phyloP scores from a whole-genome alignment of 2,329 filamentous ascomycete genomes.

The Aspergillus latus region DNA sequence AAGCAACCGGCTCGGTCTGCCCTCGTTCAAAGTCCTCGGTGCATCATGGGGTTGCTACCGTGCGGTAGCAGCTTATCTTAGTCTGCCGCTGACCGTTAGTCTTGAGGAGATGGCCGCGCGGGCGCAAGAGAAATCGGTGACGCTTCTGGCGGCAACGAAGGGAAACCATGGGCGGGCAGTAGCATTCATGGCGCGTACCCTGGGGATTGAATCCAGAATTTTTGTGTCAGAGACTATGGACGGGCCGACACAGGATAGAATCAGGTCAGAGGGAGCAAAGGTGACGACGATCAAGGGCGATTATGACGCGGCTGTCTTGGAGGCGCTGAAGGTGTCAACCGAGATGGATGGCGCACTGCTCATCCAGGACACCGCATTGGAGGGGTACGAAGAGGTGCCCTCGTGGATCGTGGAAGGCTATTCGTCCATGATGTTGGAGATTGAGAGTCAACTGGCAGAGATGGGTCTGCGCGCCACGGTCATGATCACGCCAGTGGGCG shows the following conservation, averaged over 20 bases:
- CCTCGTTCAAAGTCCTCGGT: conserved; percentile 77
- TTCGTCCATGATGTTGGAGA: conserved; percentile 67
- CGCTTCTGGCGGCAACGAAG: conserved; percentile 66
- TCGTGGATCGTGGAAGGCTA: conserved; percentile 78
- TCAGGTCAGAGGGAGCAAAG: conserved; percentile 62
- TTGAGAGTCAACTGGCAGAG: conserved; percentile 60
- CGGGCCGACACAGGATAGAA: conserved; percentile 52
- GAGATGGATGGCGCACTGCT: conserved; percentile 50
- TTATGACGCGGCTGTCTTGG: conserved; percentile 64
- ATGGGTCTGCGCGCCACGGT: conserved; percentile 45
- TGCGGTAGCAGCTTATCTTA: conserved; percentile 51
- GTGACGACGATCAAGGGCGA: conserved; percentile 57
- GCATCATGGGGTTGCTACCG: conserved; percentile 71
- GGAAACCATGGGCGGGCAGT: conserved; percentile 77
- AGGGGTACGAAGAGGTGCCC: conserved; percentile 66
- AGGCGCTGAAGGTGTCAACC: conserved; percentile 46
- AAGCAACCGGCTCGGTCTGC: conserved; percentile 64
- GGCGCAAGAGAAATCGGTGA: conserved; percentile 35
- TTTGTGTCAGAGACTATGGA: conserved; percentile 64
- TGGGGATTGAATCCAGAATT: conserved; percentile 58
- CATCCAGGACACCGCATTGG: conserved; percentile 68
- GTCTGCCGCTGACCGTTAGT: conserved; percentile 43
- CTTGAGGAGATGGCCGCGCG: conserved; percentile 46
- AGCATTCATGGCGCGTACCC: conserved; percentile 63
- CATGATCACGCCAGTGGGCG: conserved; percentile 67